Percentiles rank a stretch among this genome's conserved stretches.
These are phyloP conservation scores for Ocimum tenuiflorum DNA, from an alignment of 257 asterid genomes.

Conservation along the genomic window DNA sequence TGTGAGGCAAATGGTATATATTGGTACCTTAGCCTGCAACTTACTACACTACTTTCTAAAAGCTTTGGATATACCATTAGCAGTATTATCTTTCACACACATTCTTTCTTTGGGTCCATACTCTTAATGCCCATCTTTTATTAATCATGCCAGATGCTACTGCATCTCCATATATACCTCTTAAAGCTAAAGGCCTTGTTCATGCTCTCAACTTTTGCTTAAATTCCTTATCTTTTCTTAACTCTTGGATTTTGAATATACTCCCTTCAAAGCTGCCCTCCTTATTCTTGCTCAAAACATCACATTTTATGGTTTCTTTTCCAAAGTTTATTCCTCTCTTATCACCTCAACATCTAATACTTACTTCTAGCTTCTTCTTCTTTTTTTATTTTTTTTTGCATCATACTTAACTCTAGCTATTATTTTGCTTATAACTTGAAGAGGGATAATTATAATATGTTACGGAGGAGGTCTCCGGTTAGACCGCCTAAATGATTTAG, in stretches of 20 bases:
- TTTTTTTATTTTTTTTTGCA: too few relatives aligned
- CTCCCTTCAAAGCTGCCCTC: constrained; percentile 23
- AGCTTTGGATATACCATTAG: constrained; percentile 51
- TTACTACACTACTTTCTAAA: constrained; percentile 44
- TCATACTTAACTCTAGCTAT: too few relatives aligned
- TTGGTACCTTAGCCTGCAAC: constrained; percentile 50
- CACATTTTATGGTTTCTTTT: constrained; percentile 12
- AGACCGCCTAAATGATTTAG: too few relatives aligned
- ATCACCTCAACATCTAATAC: too few relatives aligned
- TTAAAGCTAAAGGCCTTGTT: constrained; percentile 26
- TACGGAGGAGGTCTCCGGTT: too few relatives aligned
- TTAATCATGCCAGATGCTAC: constrained; percentile 13
- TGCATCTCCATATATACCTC: constrained; percentile 18
- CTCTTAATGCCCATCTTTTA: constrained; percentile 22
- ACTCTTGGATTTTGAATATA: constrained; percentile 32
- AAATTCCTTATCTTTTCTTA: constrained; percentile 14
- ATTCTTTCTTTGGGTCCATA: constrained; percentile 37
- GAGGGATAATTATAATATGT: too few relatives aligned
- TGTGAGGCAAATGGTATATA: constrained; percentile 51
- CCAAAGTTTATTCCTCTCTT: not conserved
- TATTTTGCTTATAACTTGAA: too few relatives aligned
- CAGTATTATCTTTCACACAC: constrained; percentile 24
- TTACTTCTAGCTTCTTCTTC: too few relatives aligned
- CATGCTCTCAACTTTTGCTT: constrained; percentile 14
- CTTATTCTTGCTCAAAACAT: constrained; percentile 8